Evolutionary conservation across 2,329 filamentous ascomycete genomes (phyloP).

Genomic region (Microsporum ferrugineum): DNA sequence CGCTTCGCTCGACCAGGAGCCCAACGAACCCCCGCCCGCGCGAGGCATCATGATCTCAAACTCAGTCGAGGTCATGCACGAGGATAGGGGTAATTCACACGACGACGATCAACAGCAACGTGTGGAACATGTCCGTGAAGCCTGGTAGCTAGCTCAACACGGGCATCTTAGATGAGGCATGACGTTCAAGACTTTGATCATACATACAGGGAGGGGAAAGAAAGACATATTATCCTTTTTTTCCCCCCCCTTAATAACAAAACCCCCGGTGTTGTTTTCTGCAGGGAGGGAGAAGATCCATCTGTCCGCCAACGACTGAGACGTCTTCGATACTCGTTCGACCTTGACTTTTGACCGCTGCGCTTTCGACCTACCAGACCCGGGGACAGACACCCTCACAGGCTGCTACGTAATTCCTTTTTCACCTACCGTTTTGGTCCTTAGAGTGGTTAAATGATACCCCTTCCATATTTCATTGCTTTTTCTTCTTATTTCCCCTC

Average conservation of each 20-base stretch:
- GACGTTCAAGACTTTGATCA: background rate
- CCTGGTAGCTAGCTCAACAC: background rate
- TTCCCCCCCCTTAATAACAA: background rate
- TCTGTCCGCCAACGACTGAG: too few species aligned
- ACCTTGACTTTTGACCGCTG: too few species aligned
- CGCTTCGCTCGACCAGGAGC: constrained; percentile 7
- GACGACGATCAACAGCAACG: constrained; percentile 30
- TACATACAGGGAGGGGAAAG: background rate
- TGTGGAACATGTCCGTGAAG: constrained; percentile 39
- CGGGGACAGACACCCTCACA: background rate
- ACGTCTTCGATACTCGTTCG: too few species aligned
- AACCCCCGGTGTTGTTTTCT: too few species aligned
- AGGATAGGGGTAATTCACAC: constrained; percentile 1
- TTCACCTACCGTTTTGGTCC: background rate
- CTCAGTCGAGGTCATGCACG: constrained; percentile 26
- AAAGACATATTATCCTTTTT: background rate
- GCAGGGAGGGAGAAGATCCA: too few species aligned
- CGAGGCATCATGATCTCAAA: constrained; percentile 35
- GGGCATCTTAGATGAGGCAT: background rate
- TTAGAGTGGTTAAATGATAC: background rate
- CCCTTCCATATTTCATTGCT: background rate
- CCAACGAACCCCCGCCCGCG: constrained; percentile 9
- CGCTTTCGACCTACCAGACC: too few species aligned
- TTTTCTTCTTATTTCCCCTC: background rate
- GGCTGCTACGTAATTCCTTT: background rate